phyloP scores from a whole-genome alignment of 1,139 yeast species.

The Diutina neorugosa region DNA sequence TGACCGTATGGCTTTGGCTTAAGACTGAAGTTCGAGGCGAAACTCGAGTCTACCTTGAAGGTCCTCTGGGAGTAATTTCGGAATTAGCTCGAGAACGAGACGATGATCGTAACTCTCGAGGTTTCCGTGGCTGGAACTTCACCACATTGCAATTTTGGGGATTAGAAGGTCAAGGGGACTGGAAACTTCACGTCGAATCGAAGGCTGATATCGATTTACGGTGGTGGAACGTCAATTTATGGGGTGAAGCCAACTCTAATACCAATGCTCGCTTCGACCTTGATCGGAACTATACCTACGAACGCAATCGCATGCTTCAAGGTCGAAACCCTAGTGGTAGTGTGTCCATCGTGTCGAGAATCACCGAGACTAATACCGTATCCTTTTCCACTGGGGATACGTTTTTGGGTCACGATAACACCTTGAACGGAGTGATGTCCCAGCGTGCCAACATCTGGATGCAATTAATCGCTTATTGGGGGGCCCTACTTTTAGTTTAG shows the following conservation, averaged over 20 bases:
- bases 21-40: constrained; percentile 58
- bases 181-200: not conserved
- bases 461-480: not conserved
- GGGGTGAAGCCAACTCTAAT: not conserved
- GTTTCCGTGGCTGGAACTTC: constrained; percentile 79
- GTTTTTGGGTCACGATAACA: not conserved
- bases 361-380: not conserved
- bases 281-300: not conserved
- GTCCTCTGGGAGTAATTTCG: constrained; percentile 70
- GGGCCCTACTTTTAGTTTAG: not conserved
- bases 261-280: not conserved
- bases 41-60: constrained; percentile 48
- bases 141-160: constrained; percentile 11
- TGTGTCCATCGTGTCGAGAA: not conserved
- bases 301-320: not conserved
- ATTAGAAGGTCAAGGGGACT: not conserved
- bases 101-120: constrained; percentile 42
- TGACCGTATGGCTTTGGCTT: constrained; percentile 69
- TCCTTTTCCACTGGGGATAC: not conserved
- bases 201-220: not conserved
- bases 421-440: not conserved
- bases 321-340: not conserved
- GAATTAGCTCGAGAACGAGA: constrained; percentile 60
- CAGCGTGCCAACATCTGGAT: not conserved
- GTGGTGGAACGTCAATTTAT: not conserved